Percentiles rank a stretch among this genome's conserved stretches.
These are phyloP conservation scores for Cochlearia excelsa DNA, from an alignment of 345 rosid genomes.

Conservation along the genomic window DNA sequence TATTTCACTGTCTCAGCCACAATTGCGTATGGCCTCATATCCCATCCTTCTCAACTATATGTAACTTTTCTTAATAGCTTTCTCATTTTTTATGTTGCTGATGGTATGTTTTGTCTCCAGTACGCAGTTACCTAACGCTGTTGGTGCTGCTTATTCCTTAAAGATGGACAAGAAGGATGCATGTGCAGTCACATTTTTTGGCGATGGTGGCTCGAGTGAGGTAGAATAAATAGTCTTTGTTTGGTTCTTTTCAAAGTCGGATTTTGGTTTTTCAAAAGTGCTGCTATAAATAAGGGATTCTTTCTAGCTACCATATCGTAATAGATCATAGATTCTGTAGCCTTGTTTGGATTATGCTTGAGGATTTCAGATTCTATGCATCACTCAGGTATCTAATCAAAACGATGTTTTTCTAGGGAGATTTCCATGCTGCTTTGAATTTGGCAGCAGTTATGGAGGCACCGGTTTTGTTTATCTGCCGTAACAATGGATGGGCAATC, in stretches of 20 bases:
- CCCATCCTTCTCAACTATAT: conserved; percentile 8
- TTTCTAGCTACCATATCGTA: neutral
- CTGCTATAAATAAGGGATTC: neutral
- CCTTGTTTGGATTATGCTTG: neutral
- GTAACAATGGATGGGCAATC: conserved; percentile 93
- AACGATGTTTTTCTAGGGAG: conserved; percentile 49
- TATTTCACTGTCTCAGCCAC: conserved; percentile 75
- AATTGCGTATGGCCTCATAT: conserved; percentile 47
- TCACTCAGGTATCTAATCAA: conserved; percentile 5
- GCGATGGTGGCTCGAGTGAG: conserved; percentile 90
- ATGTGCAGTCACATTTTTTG: conserved; percentile 66
- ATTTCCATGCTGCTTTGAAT: conserved; percentile 72
- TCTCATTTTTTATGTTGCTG: neutral
- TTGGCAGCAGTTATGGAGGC: conserved; percentile 79
- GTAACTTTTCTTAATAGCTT: neutral
- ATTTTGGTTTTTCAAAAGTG: neutral
- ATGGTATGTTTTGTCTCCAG: conserved; percentile 35
- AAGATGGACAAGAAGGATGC: conserved; percentile 78
- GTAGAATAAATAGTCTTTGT: conserved; percentile 25
- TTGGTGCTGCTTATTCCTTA: conserved; percentile 85
- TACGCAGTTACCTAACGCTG: conserved; percentile 80
- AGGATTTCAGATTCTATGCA: neutral
- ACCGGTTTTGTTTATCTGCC: conserved; percentile 76
- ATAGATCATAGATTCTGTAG: neutral
- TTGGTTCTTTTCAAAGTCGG: neutral